Conservation (phyloP, 495 filamentous ascomycete species). For the Penicillium chermesinum region DNA sequence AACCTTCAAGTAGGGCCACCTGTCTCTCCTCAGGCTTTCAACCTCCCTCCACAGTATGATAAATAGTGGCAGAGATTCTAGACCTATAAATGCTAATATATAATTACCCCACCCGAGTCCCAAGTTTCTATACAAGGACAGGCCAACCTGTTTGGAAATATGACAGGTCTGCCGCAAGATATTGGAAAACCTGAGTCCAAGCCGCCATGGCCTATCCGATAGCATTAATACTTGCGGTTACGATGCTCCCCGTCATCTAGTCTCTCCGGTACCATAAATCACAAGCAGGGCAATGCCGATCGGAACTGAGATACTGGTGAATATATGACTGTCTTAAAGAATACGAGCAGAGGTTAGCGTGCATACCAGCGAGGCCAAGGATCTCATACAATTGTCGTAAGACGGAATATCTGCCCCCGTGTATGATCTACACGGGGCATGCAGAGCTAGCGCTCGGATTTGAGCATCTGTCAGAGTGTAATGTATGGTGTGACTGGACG, state of each 20-base stretch:
- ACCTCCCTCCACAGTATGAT: too few relatives aligned
- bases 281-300: conserved; percentile 24
- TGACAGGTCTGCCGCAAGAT: conserved; percentile 23
- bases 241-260: conserved; percentile 24
- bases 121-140: too few relatives aligned
- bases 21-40: too few relatives aligned
- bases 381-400: background rate
- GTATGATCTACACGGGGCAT: too few relatives aligned
- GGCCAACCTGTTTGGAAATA: conserved; percentile 20
- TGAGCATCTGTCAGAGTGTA: too few relatives aligned
- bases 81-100: too few relatives aligned
- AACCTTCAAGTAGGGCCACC: too few relatives aligned
- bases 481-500: too few relatives aligned
- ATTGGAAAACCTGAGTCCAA: conserved; percentile 28
- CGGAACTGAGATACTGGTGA: conserved; percentile 24
- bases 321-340: conserved; percentile 27
- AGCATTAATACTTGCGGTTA: conserved; percentile 34
- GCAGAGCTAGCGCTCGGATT: too few relatives aligned
- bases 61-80: too few relatives aligned
- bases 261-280: conserved; percentile 26
- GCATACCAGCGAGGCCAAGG: conserved; percentile 20
- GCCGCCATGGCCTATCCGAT: conserved; percentile 18
- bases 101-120: too few relatives aligned
- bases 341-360: conserved; percentile 21
- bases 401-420: too few relatives aligned